Conservation (phyloP, 2,329 filamentous ascomycete species). For the Diaporthe citriasiana region DNA sequence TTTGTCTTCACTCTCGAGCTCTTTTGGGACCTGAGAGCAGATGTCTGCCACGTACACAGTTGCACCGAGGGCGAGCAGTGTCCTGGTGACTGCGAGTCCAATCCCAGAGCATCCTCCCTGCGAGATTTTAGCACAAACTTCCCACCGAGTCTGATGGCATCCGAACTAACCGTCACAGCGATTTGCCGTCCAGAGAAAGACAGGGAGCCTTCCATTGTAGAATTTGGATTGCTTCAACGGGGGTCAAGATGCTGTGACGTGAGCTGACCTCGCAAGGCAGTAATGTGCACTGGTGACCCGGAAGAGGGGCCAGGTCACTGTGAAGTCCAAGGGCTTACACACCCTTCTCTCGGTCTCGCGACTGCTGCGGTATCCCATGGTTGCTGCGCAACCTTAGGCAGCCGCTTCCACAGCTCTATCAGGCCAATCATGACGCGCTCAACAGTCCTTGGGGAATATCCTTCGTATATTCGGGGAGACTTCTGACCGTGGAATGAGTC, state of each 20-base stretch:
- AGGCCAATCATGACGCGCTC: no score
- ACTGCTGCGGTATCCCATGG: neutral
- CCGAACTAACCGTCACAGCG: neutral
- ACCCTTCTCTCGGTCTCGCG: neutral
- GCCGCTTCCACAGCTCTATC: no score
- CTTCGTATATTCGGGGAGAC: no score
- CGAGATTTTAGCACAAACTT: neutral
- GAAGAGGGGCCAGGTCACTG: no score
- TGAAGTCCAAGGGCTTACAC: neutral
- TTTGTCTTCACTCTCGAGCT: neutral
- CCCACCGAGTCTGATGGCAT: no score
- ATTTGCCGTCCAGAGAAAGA: neutral
- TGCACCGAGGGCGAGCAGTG: conserved; percentile 2
- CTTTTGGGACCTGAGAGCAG: neutral
- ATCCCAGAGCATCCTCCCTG: conserved; percentile 12
- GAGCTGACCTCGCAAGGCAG: neutral
- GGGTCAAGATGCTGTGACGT: neutral
- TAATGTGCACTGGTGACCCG: neutral
- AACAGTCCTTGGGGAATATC: no score
- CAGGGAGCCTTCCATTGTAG: neutral
- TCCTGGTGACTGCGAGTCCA: conserved; percentile 1
- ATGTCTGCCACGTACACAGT: conserved; percentile 2
- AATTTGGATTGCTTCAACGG: neutral
- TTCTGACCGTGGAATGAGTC: no score
- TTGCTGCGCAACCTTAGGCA: neutral